Base-by-base conservation (phyloP, 208 protist genomes). In the Blechomonas ayalai region DNA sequence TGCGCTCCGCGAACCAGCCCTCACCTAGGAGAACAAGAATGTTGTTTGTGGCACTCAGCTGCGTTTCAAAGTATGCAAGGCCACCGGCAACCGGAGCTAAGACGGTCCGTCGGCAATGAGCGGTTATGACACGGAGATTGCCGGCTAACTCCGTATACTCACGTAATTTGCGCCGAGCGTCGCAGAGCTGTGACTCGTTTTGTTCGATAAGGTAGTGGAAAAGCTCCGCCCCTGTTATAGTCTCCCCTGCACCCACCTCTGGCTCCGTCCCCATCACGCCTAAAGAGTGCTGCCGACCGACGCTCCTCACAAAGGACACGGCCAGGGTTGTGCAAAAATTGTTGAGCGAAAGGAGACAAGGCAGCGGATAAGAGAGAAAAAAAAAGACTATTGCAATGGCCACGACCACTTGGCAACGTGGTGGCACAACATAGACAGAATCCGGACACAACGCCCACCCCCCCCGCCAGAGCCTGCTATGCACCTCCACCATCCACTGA, bases 1-100 rank as follows among this genome's bases (percentile, higher is more conserved):
- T 92, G 42, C 88, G 78, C 73, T 92, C 79, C 0, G 70, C 82
- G 44, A 95, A 95, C 81, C 81, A 92, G 42, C 65, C 53, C 40
- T 92, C 88, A 5, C 88, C 88, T 18, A 95, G 72, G n/a, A 95
- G 57, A 26, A 88, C 88, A 6, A 85, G 26, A 46, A 95, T 68
- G 25, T 72, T 83, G 56, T 92, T 95, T 10, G 88, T 92, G 29
- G 68, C 46, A 18, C 69, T 66, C 12, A 95, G 69, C 31, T 72
- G 76, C 3, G 73, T 73, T 22, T 82, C 59, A 58, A 90, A 90
- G 62, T 92, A 91, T 5, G 69, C 83, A 13, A 91, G 59, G 0
- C 84, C 82, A 19, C 67, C 70, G 15, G 79, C 81, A 5, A 90
- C 82, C n/a, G 86, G 86, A 2, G 82, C 82, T 19, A 94, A 34